Base-by-base conservation (phyloP, 441 rosid species). In the Erodium chrysanthum region DNA sequence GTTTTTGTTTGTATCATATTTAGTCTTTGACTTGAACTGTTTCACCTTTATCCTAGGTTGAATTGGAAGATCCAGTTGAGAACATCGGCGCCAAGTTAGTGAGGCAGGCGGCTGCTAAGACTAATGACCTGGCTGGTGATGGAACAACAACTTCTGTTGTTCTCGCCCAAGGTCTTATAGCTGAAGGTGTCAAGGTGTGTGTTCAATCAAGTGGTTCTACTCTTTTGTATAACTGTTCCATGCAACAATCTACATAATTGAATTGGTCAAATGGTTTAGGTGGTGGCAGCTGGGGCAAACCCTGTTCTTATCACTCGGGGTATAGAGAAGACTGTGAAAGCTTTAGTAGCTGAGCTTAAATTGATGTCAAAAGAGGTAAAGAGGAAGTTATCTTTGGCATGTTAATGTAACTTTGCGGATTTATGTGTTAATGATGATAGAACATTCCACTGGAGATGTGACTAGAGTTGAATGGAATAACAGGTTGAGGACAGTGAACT, bases 101-200 rank as follows among this genome's bases (percentile, higher is more conserved):
- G 70, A 84, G 98, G 73, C 97, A 93, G 75, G 98, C 98, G 3
- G 98, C 98, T 80, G 86, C 97, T 35, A 93, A 93, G 79, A 89
- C 97, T 7, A 93, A 93, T 77, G 98, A 93, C 84, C 75, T 93
- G 83, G 97, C 98, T 54, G 97, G 97, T 68, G 97, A 90, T 71
- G 97, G 98, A 33, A 94, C 97, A 4, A 94, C 98, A 22, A 94
- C 98, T 60, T 93, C 98, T 18, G 98, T 93, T 76, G 97, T 91
- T 72, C 98, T 93, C 66, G 97, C 97, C 1, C 97, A 93, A 67
- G 98, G 97, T 60, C 91, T 89, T 31, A 91, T 93, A 71, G 90
- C 96, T 17, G 97, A 91, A 83, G 97, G 96, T 56, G 92, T 93
- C 61, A 91, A 93, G 96, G 96, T 90, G 33, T 60, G 84, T 70